Evolutionary conservation across 2,329 filamentous ascomycete genomes (phyloP), one percentile per base, ranked within the genome.

Genomic region (Clonostachys chloroleuca): DNA sequence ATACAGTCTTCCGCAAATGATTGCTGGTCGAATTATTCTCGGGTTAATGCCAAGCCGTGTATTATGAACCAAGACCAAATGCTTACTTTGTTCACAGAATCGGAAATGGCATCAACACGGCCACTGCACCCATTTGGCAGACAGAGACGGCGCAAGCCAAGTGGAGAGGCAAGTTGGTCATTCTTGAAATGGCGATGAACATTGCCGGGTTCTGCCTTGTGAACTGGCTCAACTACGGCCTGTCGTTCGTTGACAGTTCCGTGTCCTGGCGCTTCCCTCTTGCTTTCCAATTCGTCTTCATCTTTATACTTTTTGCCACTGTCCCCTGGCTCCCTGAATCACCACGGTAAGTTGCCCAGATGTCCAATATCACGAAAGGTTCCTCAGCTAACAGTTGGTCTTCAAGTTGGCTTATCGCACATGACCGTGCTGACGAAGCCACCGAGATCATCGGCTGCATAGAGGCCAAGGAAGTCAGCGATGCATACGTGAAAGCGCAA

Each of bases 91-190:
- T 30, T 2, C 24, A 30, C 24, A 30, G 24, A 5, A 60, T 77
- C 40, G 74, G 74, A 4, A 75, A 70, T 53, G 74, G 69, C 41
- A 60, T 67, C 34, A 66, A 63, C 53, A 67, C 63, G 4, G 56
- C 64, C 16, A 65, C 61, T 5, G 64, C 62, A 4, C 65, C 64
- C 12, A 58, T 68, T 18, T 70, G 65, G 62, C 63, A 70, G 52
- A 47, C 50, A 3, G 68, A 72, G 54, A 66, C 61, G 13, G 61
- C 62, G 3, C 56, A 61, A 34, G 56, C 60, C 20, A 55, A 57
- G 30, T 57, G 57, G 47, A 56, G 63, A 36, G 64, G 63, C 2
- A 60, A 61, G 45, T 54, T 67, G 6, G 52, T 67, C 43, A 54
- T 63, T 13, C 49, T 66, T 45, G 60, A 65, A 44, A 58, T 63